These are phyloP conservation scores for Pythium monospermum DNA, from an alignment of 352 stramenopile genomes.

Conservation along the genomic window DNA sequence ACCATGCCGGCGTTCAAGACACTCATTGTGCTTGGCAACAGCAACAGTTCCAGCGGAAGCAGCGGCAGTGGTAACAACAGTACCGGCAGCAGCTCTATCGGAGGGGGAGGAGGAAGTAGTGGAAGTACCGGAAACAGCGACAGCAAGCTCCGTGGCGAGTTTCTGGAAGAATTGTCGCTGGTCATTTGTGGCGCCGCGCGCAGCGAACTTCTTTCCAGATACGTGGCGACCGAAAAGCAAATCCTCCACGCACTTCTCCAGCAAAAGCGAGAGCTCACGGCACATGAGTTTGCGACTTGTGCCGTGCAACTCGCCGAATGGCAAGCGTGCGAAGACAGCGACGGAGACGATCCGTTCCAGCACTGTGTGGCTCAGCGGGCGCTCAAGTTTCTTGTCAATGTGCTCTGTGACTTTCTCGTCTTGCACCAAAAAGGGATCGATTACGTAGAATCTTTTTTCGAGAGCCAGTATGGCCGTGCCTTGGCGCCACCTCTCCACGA, in stretches of 20 bases:
- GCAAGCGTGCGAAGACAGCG: slow-evolving; percentile 27
- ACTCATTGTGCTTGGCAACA: slow-evolving; percentile 1
- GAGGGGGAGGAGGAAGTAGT: slow-evolving; percentile 11
- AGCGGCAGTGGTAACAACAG: slow-evolving; percentile 1
- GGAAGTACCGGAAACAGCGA: not conserved
- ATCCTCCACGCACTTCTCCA: slow-evolving; percentile 36
- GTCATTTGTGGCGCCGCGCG: slow-evolving; percentile 45
- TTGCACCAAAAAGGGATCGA: slow-evolving; percentile 41
- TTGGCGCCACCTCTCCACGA: slow-evolving; percentile 39
- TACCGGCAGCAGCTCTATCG: not conserved
- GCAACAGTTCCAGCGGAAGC: not conserved
- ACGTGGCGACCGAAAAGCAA: slow-evolving; percentile 29
- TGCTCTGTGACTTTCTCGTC: slow-evolving; percentile 52
- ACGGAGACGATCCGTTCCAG: slow-evolving; percentile 49
- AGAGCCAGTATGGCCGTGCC: slow-evolving; percentile 27
- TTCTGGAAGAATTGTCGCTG: slow-evolving; percentile 51
- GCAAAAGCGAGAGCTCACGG: slow-evolving; percentile 35
- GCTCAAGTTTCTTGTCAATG: slow-evolving; percentile 38
- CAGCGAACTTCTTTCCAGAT: slow-evolving; percentile 31
- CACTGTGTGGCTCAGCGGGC: slow-evolving; percentile 35
- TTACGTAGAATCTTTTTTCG: slow-evolving; percentile 45
- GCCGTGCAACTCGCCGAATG: slow-evolving; percentile 38
- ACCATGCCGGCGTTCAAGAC: slow-evolving; percentile 14
- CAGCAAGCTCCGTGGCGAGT: slow-evolving; percentile 48
- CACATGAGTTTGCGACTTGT: slow-evolving; percentile 33